Base-by-base conservation (phyloP, 2,329 filamentous ascomycete species). In the Hypoxylon sp. region DNA sequence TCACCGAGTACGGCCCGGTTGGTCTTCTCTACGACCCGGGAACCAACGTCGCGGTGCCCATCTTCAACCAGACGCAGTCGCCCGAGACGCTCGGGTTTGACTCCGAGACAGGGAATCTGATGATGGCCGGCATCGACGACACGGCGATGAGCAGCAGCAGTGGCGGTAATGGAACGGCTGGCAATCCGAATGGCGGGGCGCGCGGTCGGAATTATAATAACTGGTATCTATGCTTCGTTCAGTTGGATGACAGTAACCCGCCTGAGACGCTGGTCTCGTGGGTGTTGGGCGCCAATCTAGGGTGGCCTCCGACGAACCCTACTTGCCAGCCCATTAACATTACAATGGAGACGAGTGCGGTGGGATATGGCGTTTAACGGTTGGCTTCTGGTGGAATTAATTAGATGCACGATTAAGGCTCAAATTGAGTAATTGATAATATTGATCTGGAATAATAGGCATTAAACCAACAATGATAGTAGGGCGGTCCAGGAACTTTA, bases 101-200 rank as follows among this genome's bases (percentile, higher is more conserved):
- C 32, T 5, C 42, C 8, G 46, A 24, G 15, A 64, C 51, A 2
- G 51, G 65, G 4, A 35, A 57, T 15, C 24, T 68, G 35, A 19
- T 64, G 55, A 64, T 64, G 55, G 42, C 29, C 6, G 65, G 65
- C 8, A 59, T 67, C 31, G 55, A 67, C 35, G 65, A 67, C 50
- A 46, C 59, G 17, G 17, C 8, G 3, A 51, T 37, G 35, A 37
- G n/a, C 19, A 58, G n/a, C 19, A 58, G 19, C 4, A 32, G 6
- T 6, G 13, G 13, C 10, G 31, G 44, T 21, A 58, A 39, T 17
- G 17, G 24, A 17, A 44, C 21, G 13, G 21, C 1, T 13, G 27
- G 21, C 24, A 8, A 17, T 3, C 32, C 32, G 32, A 35, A 13
- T 15, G 51, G 39, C 11, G 21, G 46, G 6, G 13, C 29, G 1